A percentile compares a stretch with the other conserved stretches of the same genome.
Evolutionary conservation across 225 moss, liverwort and hornwort species (phyloP).

Genomic region (Takakia lepidozioides): DNA sequence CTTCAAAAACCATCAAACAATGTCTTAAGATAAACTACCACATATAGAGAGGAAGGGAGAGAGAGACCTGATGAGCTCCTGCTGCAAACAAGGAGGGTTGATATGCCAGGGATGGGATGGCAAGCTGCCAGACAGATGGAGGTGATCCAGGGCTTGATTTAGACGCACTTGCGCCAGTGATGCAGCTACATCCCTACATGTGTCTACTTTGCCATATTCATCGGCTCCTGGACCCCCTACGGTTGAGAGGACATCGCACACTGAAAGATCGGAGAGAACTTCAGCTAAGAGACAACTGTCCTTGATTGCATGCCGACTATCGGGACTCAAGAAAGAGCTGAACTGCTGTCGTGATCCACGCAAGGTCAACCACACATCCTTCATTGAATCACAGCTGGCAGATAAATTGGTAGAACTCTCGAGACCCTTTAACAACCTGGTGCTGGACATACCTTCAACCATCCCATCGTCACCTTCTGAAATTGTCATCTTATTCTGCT

Average conservation of each 20-base stretch:
- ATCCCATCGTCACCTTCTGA: conserved; percentile 4
- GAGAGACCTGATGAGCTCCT: conserved; percentile 26
- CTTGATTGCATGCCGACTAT: conserved; percentile 10
- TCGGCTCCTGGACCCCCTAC: conserved; percentile 18
- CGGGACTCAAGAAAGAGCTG: background rate
- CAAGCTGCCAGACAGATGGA: conserved; percentile 10
- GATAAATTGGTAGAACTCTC: conserved; percentile 12
- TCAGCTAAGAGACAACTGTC: conserved; percentile 14
- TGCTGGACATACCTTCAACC: conserved; percentile 9
- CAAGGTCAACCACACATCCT: conserved; percentile 20
- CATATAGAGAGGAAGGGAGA: background rate
- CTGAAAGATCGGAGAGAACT: conserved; percentile 29
- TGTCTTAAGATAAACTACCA: too few relatives aligned
- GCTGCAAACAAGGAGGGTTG: conserved; percentile 24
- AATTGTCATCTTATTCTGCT: conserved; percentile 8
- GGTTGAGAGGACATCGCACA: conserved; percentile 36
- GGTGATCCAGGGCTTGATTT: conserved; percentile 27
- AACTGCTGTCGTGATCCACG: conserved; percentile 3
- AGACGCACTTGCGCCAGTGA: conserved; percentile 37
- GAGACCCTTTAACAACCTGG: conserved; percentile 6
- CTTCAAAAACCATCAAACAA: too few relatives aligned
- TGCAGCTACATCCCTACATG: conserved; percentile 29
- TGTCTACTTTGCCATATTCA: conserved; percentile 16
- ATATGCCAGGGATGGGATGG: conserved; percentile 24
- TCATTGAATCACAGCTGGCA: conserved; percentile 12